Percentiles rank a stretch among this genome's conserved stretches.
These are phyloP conservation scores for Pichia sp. DNA, from an alignment of 1,139 yeast genomes.

Conservation along the genomic window DNA sequence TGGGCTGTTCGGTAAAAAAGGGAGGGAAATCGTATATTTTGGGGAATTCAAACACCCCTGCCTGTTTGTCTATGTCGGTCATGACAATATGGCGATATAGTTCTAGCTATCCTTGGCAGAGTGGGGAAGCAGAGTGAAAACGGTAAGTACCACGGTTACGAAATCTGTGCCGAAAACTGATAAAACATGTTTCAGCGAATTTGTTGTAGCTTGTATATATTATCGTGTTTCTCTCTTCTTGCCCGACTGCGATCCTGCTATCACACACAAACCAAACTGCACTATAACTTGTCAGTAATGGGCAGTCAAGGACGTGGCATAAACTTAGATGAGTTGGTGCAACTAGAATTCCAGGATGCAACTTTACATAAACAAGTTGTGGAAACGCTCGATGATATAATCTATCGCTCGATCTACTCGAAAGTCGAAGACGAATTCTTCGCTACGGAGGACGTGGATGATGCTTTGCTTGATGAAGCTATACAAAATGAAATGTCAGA, in stretches of 20 bases:
- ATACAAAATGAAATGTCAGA: conserved; percentile 3
- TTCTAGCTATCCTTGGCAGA: too few species aligned
- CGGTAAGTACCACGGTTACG: too few species aligned
- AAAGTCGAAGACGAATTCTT: background rate
- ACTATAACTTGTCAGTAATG: background rate
- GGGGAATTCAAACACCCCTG: conserved; percentile 46
- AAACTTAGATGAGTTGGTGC: background rate
- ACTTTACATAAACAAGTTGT: conserved; percentile 18
- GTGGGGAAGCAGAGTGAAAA: too few species aligned
- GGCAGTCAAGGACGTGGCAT: background rate
- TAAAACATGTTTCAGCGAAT: background rate
- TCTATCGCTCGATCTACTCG: conserved; percentile 10
- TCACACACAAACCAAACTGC: background rate
- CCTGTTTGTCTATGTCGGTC: background rate
- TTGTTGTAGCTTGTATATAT: background rate
- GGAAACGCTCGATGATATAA: conserved; percentile 18
- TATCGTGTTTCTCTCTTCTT: too few species aligned
- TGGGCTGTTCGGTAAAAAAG: conserved; percentile 84
- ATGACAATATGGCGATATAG: too few species aligned
- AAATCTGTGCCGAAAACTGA: background rate
- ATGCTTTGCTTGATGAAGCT: background rate
- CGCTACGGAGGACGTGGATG: background rate
- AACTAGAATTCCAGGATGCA: conserved; percentile 21
- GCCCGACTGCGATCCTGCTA: too few species aligned
- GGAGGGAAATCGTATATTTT: conserved; percentile 87